Evolutionary conservation across 177 flowering plant species (phyloP).

Genomic region (Vitis hybrid): DNA sequence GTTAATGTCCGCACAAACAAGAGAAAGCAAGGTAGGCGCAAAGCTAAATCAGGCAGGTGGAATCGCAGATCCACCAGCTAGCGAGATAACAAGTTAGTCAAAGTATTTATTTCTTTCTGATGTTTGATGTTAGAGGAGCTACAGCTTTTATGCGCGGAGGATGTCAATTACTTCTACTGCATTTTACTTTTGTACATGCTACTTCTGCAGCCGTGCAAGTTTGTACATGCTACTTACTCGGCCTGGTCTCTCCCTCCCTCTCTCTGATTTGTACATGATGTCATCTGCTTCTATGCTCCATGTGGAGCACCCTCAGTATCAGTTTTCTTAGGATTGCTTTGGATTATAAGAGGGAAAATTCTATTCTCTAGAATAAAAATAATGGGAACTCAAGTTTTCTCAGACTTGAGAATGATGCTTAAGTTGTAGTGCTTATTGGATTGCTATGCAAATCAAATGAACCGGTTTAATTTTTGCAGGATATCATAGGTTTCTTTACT

Average conservation of each 20-base stretch:
- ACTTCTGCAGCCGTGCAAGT: background rate
- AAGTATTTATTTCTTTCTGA: background rate
- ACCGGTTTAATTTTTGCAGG: too few relatives aligned
- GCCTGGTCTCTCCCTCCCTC: too few relatives aligned
- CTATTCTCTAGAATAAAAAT: too few relatives aligned
- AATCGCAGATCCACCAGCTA: conserved; percentile 10
- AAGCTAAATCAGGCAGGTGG: conserved; percentile 12
- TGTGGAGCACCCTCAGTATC: background rate
- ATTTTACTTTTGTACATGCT: conserved; percentile 3
- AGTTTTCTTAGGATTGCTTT: background rate
- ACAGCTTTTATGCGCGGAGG: background rate
- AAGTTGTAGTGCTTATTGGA: too few relatives aligned
- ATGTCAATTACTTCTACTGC: background rate
- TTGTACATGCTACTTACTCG: background rate
- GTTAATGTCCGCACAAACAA: conserved; percentile 10
- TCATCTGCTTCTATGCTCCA: background rate
- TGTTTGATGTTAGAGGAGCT: background rate
- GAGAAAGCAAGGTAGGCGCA: conserved; percentile 26
- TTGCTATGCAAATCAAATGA: too few relatives aligned
- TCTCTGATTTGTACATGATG: background rate
- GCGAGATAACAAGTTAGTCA: background rate
- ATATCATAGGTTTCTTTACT: too few relatives aligned
- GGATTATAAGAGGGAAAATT: background rate
- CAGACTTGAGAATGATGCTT: too few relatives aligned
- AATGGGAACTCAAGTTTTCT: too few relatives aligned